Conservation (phyloP, 495 filamentous ascomycete genomes). For the Aspergillus biplanus region DNA sequence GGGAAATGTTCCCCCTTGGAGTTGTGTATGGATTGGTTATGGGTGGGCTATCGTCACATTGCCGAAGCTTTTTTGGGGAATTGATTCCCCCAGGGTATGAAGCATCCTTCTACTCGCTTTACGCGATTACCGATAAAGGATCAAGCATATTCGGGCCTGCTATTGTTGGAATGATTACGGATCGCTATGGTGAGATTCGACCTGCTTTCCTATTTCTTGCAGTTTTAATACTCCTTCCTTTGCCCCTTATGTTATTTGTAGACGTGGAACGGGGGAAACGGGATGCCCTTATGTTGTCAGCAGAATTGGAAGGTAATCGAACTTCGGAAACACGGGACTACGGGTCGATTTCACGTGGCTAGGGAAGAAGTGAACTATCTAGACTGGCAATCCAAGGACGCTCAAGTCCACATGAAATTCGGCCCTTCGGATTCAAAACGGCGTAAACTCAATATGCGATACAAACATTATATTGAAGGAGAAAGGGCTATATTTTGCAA, state of each 20-base stretch:
- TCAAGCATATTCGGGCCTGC: constrained; percentile 92
- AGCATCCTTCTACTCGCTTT: constrained; percentile 94
- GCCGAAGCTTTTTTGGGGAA: constrained; percentile 89
- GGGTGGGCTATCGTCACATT: constrained; percentile 91
- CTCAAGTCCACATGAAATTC: background rate
- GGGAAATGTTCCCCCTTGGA: constrained; percentile 96
- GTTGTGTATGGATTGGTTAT: constrained; percentile 92
- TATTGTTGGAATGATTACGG: constrained; percentile 91
- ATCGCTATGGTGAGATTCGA: constrained; percentile 85
- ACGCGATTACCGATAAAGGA: constrained; percentile 97
- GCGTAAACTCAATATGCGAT: too few relatives aligned
- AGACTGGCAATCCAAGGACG: background rate
- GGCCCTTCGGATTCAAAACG: too few relatives aligned
- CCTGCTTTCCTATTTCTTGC: constrained; percentile 94
- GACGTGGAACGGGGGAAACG: constrained; percentile 86
- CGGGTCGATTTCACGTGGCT: constrained; percentile 26
- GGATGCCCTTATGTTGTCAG: constrained; percentile 73
- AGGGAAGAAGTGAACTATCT: background rate
- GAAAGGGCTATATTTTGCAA: too few relatives aligned
- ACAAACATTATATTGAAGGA: too few relatives aligned
- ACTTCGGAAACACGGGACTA: constrained; percentile 25
- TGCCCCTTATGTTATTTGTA: constrained; percentile 82
- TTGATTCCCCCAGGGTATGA: constrained; percentile 92
- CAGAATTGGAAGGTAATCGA: constrained; percentile 58
- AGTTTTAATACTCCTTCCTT: constrained; percentile 76